A percentile compares a stretch with the other conserved stretches of the same genome.
Conservation (phyloP, 768 basidiomycete species). For the Auricularia auricula-judae region DNA sequence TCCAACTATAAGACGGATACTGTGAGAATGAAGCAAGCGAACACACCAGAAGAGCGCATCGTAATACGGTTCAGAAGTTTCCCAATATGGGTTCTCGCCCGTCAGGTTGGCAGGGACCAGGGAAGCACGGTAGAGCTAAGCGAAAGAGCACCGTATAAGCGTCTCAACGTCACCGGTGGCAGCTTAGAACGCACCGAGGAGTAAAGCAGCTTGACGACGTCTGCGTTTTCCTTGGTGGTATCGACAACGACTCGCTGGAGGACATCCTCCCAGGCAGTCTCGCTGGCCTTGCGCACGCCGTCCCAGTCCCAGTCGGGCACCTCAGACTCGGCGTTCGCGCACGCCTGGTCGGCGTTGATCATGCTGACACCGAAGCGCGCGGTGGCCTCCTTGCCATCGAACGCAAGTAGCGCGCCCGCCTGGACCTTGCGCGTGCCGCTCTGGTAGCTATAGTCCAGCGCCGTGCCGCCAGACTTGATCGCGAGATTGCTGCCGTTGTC, state of each 20-base stretch:
- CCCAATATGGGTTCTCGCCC: slow-evolving; percentile 41
- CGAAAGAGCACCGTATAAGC: background rate
- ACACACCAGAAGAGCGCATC: slow-evolving; percentile 39
- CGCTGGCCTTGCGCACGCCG: slow-evolving; percentile 27
- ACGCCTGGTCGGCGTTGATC: slow-evolving; percentile 14
- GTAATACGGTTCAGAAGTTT: slow-evolving; percentile 34
- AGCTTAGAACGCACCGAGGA: slow-evolving; percentile 27
- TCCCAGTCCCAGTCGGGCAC: slow-evolving; percentile 32
- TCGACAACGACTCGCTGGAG: slow-evolving; percentile 28
- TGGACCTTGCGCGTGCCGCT: slow-evolving; percentile 27
- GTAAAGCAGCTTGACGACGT: slow-evolving; percentile 34
- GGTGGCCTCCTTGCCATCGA: slow-evolving; percentile 22
- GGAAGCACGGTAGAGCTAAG: slow-evolving; percentile 36
- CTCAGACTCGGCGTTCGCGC: slow-evolving; percentile 16
- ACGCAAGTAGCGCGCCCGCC: slow-evolving; percentile 34
- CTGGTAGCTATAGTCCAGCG: slow-evolving; percentile 29
- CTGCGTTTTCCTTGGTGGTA: slow-evolving; percentile 26
- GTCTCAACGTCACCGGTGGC: background rate
- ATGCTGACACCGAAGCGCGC: slow-evolving; percentile 17
- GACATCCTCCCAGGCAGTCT: slow-evolving; percentile 32
- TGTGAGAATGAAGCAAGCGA: background rate
- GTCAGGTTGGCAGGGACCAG: slow-evolving; percentile 43
- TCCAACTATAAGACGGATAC: slow-evolving; percentile 2
- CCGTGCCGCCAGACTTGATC: slow-evolving; percentile 10
- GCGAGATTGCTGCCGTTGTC: slow-evolving; percentile 17